phyloP scores from a whole-genome alignment of 2,329 filamentous ascomycete species.

The Dothidotthia symphoricarpi region DNA sequence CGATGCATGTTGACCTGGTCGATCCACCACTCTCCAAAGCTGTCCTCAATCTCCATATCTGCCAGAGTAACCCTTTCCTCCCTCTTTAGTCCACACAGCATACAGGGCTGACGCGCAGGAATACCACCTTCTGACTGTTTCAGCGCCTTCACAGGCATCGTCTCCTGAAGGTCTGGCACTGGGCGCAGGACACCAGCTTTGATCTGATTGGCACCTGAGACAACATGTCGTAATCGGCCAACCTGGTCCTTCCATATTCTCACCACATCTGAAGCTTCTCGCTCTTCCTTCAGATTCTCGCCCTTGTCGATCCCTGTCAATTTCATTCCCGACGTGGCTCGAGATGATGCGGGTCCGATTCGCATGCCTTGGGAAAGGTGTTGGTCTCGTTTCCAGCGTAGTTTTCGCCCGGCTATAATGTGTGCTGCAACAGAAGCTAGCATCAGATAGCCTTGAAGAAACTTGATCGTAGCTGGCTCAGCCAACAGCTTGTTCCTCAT shows the following conservation, averaged over 20 bases:
- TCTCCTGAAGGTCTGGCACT: slow-evolving; percentile 70
- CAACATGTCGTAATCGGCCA: slow-evolving; percentile 69
- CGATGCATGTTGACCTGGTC: slow-evolving; percentile 67
- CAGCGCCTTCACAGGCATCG: slow-evolving; percentile 65
- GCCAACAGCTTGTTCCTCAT: slow-evolving; percentile 64
- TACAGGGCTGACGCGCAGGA: slow-evolving; percentile 71
- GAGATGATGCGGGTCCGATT: slow-evolving; percentile 71
- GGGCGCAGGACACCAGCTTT: slow-evolving; percentile 40
- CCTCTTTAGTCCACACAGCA: slow-evolving; percentile 82
- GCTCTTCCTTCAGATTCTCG: slow-evolving; percentile 78
- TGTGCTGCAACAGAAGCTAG: slow-evolving; percentile 69
- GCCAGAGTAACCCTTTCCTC: slow-evolving; percentile 78
- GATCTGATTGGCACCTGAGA: slow-evolving; percentile 63
- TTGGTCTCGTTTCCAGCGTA: slow-evolving; percentile 87
- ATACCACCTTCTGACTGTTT: slow-evolving; percentile 64
- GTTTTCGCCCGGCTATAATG: slow-evolving; percentile 78
- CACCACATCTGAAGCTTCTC: slow-evolving; percentile 77
- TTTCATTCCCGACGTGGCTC: slow-evolving; percentile 79
- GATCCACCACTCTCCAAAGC: slow-evolving; percentile 95
- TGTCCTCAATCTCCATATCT: slow-evolving; percentile 77
- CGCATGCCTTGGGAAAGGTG: slow-evolving; percentile 84
- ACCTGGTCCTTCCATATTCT: slow-evolving; percentile 72
- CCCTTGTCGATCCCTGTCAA: slow-evolving; percentile 79
- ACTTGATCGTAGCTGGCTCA: slow-evolving; percentile 60
- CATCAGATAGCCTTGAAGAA: slow-evolving; percentile 63